Evolutionary conservation across 2,329 filamentous ascomycete species (phyloP).

Genomic region (Fusarium veterinarium): DNA sequence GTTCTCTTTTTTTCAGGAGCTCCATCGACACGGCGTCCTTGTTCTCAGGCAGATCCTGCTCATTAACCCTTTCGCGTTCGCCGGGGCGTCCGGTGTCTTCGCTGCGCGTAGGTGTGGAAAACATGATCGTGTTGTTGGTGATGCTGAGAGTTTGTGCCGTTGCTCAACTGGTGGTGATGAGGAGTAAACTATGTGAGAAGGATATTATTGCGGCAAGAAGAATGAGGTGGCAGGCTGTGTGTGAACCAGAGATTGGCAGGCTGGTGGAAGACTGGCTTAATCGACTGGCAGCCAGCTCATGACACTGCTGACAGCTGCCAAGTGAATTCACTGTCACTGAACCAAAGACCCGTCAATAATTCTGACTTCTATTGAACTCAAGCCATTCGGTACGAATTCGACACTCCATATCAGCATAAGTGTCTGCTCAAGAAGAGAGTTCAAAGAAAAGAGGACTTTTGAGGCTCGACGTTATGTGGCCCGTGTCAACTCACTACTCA

Average conservation of each 20-base stretch:
- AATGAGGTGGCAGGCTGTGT: rapidly evolving
- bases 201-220: neutral
- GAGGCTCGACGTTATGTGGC: no score
- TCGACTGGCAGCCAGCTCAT: neutral
- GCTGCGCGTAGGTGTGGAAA: neutral
- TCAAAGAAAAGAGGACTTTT: rapidly evolving
- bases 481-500: neutral
- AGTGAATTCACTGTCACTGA: neutral
- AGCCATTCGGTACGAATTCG: rapidly evolving
- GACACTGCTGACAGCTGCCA: neutral
- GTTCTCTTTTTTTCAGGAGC: neutral
- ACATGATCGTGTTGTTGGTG: neutral
- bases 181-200: rapidly evolving
- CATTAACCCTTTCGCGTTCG: neutral
- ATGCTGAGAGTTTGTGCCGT: neutral
- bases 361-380: neutral
- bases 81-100: no score
- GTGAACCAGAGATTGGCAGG: no score
- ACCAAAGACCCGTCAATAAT: neutral
- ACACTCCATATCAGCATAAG: neutral
- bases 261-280: no score
- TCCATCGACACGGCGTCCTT: neutral
- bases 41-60: rapidly evolving
- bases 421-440: neutral
- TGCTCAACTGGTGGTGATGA: neutral